Evolutionary conservation across 768 basidiomycete genomes (phyloP).

Genomic region (Tricholoma saponaceum): DNA sequence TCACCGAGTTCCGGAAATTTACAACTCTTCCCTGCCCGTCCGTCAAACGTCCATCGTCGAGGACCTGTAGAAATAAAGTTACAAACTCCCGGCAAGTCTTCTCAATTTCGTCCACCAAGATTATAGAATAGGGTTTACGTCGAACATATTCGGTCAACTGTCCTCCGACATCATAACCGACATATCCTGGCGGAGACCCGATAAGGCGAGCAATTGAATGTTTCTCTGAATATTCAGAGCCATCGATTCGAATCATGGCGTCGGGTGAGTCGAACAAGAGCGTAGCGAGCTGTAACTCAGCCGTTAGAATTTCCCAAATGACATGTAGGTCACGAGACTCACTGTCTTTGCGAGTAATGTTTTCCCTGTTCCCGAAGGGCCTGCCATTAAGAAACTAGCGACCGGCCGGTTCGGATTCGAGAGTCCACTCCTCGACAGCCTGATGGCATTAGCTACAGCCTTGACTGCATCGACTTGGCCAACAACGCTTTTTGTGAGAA

Average conservation of each 20-base stretch:
- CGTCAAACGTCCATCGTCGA: slow-evolving; percentile 90
- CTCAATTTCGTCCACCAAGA: slow-evolving; percentile 87
- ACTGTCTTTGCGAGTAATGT: slow-evolving; percentile 88
- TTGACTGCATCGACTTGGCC: slow-evolving; percentile 91
- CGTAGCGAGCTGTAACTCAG: slow-evolving; percentile 62
- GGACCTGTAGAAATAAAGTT: slow-evolving; percentile 63
- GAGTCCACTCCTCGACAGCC: slow-evolving; percentile 92
- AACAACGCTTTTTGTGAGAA: slow-evolving; percentile 71
- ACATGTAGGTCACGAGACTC: slow-evolving; percentile 24
- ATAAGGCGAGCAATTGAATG: slow-evolving; percentile 51
- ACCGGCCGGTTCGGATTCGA: slow-evolving; percentile 83
- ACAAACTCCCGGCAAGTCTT: slow-evolving; percentile 74
- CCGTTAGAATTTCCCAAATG: not conserved
- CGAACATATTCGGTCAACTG: slow-evolving; percentile 93
- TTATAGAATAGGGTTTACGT: slow-evolving; percentile 84
- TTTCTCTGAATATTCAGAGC: slow-evolving; percentile 87
- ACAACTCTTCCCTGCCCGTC: slow-evolving; percentile 90
- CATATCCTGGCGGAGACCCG: slow-evolving; percentile 77
- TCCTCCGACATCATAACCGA: slow-evolving; percentile 87
- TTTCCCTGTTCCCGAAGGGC: slow-evolving; percentile 91
- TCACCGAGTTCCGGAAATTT: slow-evolving; percentile 88
- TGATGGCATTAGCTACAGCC: slow-evolving; percentile 90
- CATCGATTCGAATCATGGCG: slow-evolving; percentile 91
- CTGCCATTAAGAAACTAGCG: slow-evolving; percentile 89
- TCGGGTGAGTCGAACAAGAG: slow-evolving; percentile 88